phyloP scores from a whole-genome alignment of 2,329 filamentous ascomycete genomes.

The Tolypocladium amazonense region DNA sequence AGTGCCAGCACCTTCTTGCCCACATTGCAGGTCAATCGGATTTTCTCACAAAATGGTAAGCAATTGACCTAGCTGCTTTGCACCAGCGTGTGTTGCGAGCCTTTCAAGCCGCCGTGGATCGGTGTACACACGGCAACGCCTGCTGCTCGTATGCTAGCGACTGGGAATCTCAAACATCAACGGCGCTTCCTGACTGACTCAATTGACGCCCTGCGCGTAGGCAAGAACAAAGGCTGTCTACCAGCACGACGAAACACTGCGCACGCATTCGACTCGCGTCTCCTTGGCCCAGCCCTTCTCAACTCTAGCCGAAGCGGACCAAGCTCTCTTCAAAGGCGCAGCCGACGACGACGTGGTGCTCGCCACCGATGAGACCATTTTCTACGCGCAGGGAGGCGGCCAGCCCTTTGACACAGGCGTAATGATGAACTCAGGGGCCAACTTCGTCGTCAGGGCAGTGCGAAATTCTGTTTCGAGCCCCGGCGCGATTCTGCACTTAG shows the following conservation, averaged over 20 bases:
- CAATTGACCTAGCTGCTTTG: background rate
- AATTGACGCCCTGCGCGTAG: background rate
- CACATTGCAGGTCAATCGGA: background rate
- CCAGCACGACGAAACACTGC: background rate
- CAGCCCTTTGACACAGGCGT: conserved; percentile 57
- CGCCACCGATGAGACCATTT: conserved; percentile 53
- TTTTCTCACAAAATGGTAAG: background rate
- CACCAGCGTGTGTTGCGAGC: background rate
- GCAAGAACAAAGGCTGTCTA: background rate
- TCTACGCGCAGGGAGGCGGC: conserved; percentile 63
- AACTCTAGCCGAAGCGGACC: conserved; percentile 36
- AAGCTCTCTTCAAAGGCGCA: conserved; percentile 46
- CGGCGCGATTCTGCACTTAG: background rate
- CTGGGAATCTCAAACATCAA: background rate
- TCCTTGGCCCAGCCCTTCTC: conserved; percentile 35
- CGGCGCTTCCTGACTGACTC: background rate
- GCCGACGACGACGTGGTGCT: conserved; percentile 40
- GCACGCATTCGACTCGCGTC: conserved; percentile 14
- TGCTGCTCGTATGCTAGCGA: too few species aligned
- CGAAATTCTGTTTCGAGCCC: background rate
- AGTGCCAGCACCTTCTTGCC: background rate
- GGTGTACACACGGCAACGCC: too few species aligned
- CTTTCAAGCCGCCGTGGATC: background rate
- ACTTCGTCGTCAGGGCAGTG: background rate
- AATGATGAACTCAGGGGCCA: conserved; percentile 37